These are phyloP conservation scores for Silene coronaria DNA, from an alignment of 179 eudicot genomes.

Conservation along the genomic window DNA sequence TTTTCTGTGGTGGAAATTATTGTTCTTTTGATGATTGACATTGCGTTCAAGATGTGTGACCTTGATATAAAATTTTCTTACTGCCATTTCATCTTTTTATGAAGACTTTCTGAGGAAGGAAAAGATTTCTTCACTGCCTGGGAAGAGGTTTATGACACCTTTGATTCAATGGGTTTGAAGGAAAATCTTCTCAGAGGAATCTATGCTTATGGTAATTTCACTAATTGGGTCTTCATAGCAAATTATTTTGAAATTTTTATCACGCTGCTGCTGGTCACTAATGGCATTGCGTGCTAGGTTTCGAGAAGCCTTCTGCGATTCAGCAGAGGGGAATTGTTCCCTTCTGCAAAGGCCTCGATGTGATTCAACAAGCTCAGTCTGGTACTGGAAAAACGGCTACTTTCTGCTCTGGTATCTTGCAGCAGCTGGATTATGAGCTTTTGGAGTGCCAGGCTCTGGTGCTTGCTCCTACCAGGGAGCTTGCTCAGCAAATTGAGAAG, in stretches of 20 bases:
- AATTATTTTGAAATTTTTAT: too few species aligned
- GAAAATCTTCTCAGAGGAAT: conserved; percentile 84
- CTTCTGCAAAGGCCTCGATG: conserved; percentile 64
- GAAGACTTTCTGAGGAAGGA: conserved; percentile 46
- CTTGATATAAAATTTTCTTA: neutral
- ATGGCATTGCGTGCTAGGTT: too few species aligned
- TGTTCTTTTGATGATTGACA: too few species aligned
- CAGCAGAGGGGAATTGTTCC: conserved; percentile 75
- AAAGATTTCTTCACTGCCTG: conserved; percentile 60
- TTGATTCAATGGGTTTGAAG: conserved; percentile 70
- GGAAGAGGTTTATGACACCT: conserved; percentile 68
- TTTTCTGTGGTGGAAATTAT: too few species aligned
- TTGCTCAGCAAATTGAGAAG: conserved; percentile 73
- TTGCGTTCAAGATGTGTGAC: too few species aligned
- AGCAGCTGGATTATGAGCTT: conserved; percentile 49
- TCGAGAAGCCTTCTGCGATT: conserved; percentile 72
- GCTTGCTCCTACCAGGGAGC: conserved; percentile 68
- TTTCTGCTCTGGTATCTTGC: conserved; percentile 59
- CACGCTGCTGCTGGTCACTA: too few species aligned
- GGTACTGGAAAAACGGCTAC: conserved; percentile 71
- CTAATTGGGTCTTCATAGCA: too few species aligned
- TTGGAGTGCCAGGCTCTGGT: conserved; percentile 69
- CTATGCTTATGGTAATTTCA: conserved; percentile 68
- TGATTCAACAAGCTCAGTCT: conserved; percentile 63
- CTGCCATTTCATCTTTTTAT: neutral